Base-by-base conservation (phyloP, 2,329 filamentous ascomycete genomes). In the Sporothrix globosa region DNA sequence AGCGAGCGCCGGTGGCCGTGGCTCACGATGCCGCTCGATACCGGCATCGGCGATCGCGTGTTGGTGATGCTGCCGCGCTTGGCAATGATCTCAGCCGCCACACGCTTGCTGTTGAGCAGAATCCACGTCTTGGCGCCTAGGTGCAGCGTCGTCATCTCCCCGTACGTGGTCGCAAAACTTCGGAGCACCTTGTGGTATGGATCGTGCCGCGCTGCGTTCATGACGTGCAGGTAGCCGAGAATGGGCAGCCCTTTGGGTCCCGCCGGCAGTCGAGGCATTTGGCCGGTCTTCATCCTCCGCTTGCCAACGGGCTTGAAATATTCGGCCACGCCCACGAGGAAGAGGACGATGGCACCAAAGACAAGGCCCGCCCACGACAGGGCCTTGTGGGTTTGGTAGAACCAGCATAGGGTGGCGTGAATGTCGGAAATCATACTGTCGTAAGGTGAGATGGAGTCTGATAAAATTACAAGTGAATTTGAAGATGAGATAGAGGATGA, bases 61-160 rank as follows among this genome's bases (percentile, higher is more conserved):
- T 61, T 61, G 19, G 58, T 61, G 34, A 19, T 4, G 13, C 58
- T 61, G 34, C 58, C 58, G n/a, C 58, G 58, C 13, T 61, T 61
- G 0, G 58, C 58, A 46, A 61, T 44, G n/a, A 61, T 61, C 17
- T 61, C 58, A 13, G 58, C 34, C 2, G 46, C 58, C 11, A 61
- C 58, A 17, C 58, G 58, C 9, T 61, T 61, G 58, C 58, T 61
- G 58, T 61, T 61, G n/a, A 61, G 58, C n/a, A 61, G 27, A 1
- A 61, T 14, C 58, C 58, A 61, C 0, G 58, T 61, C 34, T 61
- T 61, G 34, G 58, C 19, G 7, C 58, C 58, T 1, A 61, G 34
- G n/a, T 61, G 58, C 19, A 61, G 17, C 58, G 58, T 61, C 2
- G 58, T 61, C 34, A 61, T 44, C 17, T 61, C 58, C 3, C 58